A percentile compares a stretch with the other conserved stretches of the same genome.
These are phyloP conservation scores for Verticillium albo-atrum DNA, from an alignment of 2,329 filamentous ascomycete species.

Conservation along the genomic window DNA sequence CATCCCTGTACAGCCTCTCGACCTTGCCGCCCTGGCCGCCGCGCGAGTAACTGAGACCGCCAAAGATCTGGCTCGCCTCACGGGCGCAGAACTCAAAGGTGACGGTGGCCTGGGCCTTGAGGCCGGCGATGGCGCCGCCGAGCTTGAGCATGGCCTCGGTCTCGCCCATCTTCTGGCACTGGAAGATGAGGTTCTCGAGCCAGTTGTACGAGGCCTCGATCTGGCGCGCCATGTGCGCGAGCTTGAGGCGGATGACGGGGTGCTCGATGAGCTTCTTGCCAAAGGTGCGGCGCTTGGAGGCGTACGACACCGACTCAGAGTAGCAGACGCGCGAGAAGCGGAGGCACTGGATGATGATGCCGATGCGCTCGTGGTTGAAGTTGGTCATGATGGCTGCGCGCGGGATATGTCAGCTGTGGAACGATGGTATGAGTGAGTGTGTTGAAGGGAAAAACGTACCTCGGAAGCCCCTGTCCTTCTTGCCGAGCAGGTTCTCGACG, in stretches of 20 bases:
- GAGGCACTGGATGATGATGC: constrained; percentile 95
- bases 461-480: constrained; percentile 97
- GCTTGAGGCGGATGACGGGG: constrained; percentile 94
- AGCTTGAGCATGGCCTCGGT: constrained; percentile 94
- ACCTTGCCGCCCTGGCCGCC: constrained; percentile 95
- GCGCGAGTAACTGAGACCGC: constrained; percentile 84
- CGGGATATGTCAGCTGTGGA: no score
- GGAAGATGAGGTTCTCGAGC: constrained; percentile 93
- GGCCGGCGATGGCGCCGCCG: constrained; percentile 84
- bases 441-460: constrained; percentile 33
- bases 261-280: constrained; percentile 96
- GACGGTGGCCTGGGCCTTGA: constrained; percentile 90
- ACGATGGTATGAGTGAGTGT: no score
- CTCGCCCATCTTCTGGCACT: constrained; percentile 89
- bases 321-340: constrained; percentile 96
- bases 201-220: constrained; percentile 97
- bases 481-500: constrained; percentile 97
- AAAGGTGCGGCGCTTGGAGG: constrained; percentile 94
- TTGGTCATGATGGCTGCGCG: constrained; percentile 95
- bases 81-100: constrained; percentile 98
- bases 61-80: constrained; percentile 96
- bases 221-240: constrained; percentile 96
- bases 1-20: constrained; percentile 90
- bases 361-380: constrained; percentile 99
- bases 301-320: constrained; percentile 94